phyloP scores from a whole-genome alignment of 2,329 filamentous ascomycete species.

The Colletotrichum australisinense region DNA sequence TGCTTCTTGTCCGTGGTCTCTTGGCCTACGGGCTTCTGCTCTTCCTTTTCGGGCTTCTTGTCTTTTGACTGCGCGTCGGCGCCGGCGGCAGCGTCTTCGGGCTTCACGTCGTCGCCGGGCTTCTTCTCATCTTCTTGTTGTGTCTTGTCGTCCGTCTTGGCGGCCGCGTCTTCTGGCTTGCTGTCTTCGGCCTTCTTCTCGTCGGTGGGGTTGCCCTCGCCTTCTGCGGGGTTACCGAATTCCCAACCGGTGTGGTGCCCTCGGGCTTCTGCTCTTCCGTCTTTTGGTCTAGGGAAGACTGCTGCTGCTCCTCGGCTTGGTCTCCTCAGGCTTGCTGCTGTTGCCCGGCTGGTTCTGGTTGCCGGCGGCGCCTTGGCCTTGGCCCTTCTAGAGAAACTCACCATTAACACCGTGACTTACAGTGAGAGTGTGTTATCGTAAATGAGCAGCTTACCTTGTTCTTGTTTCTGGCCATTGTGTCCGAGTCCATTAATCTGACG shows the following conservation, averaged over 20 bases:
- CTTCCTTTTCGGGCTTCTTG: constrained; percentile 36
- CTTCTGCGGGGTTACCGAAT: constrained; percentile 16
- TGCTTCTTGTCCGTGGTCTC: constrained; percentile 39
- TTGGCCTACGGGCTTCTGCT: constrained; percentile 32
- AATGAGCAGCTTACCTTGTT: constrained; percentile 24
- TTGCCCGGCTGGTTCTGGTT: constrained; percentile 9
- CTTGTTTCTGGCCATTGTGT: constrained; percentile 35
- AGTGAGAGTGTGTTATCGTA: neutral
- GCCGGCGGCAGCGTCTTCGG: neutral
- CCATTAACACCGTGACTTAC: neutral
- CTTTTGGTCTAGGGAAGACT: constrained; percentile 1
- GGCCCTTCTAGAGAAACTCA: neutral
- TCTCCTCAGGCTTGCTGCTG: constrained; percentile 27
- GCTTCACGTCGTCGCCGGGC: constrained; percentile 10
- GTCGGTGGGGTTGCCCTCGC: constrained; percentile 11
- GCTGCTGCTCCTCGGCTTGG: constrained; percentile 9
- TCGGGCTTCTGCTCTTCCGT: constrained; percentile 31
- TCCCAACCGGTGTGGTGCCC: constrained; percentile 26
- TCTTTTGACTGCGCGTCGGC: constrained; percentile 24
- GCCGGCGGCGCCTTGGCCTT: constrained; percentile 19
- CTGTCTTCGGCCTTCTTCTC: constrained; percentile 8
- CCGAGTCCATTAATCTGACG: constrained; percentile 17
- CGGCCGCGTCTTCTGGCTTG: neutral
- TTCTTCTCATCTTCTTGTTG: constrained; percentile 10
- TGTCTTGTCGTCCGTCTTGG: constrained; percentile 15